A percentile compares a stretch with the other conserved stretches of the same genome.
These are phyloP conservation scores for Metarhizium guizhouense DNA, from an alignment of 2,329 filamentous ascomycete species.

Conservation along the genomic window DNA sequence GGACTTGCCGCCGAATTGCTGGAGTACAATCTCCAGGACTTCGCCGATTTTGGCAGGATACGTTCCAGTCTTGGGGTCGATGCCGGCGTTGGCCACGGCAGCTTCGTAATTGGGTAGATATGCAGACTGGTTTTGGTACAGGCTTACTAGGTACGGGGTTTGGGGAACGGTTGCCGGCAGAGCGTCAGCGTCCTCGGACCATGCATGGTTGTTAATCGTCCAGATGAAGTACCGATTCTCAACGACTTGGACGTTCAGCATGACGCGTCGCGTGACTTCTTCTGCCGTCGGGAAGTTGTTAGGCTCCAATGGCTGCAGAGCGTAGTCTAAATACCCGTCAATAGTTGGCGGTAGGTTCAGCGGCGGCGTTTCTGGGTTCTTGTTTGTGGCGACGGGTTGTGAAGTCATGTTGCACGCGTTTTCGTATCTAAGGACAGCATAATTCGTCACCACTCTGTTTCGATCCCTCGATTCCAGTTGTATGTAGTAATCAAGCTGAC, in stretches of 20 bases:
- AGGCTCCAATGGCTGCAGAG: not conserved
- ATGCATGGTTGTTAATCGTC: conserved; percentile 29
- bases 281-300: not conserved
- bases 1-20: conserved; percentile 28
- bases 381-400: not conserved
- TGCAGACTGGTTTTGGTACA: conserved; percentile 6
- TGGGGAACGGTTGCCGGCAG: not conserved
- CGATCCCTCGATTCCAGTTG: conserved; percentile 42
- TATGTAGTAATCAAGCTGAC: conserved; percentile 32
- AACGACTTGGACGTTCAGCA: not conserved
- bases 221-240: not conserved
- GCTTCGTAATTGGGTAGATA: conserved; percentile 39
- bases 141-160: conserved; percentile 8
- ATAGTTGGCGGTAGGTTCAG: conserved; percentile 2
- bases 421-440: conserved; percentile 38
- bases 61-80: conserved; percentile 39
- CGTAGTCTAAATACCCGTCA: conserved; percentile 1
- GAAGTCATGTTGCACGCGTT: conserved; percentile 3
- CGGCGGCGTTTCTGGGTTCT: not conserved
- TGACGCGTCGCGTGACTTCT: conserved; percentile 2
- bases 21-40: conserved; percentile 43
- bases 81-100: conserved; percentile 40
- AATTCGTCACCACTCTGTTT: conserved; percentile 33
- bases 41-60: conserved; percentile 48
- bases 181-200: conserved; percentile 25